Evolutionary conservation across 805 yeast genomes (phyloP), one percentile per base, ranked within the genome.

Genomic region (Candida tibetensis): DNA sequence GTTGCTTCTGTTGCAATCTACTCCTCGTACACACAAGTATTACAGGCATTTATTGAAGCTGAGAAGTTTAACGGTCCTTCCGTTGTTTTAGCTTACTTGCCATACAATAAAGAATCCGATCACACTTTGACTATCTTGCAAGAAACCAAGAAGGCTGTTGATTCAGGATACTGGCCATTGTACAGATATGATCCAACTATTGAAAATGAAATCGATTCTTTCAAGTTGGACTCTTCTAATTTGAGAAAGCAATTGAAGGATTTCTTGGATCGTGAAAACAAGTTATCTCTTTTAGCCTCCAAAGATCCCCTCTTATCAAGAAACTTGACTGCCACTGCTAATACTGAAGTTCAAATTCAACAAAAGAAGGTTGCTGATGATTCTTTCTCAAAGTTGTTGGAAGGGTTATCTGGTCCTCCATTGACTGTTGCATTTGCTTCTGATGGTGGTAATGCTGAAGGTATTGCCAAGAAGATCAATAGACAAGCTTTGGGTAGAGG

Each of bases 1-100:
- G 96, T 90, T 51, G 96, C 97, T 5, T 87, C 96, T 14, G 89
- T 89, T 38, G 97, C 97, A 17, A 82, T 90, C 29, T 91, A 91
- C 63, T 77, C 95, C 2, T 88, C 96, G 2, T 91, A 90, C 68
- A 86, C 97, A 4, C 98, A 91, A 66, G 82, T 90, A 4, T 71
- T 91, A 48, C 87, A 91, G 49, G 89, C 97, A 0, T 67, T 91
- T 33, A 71, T 85, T 39, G 98, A 91, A 64, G 97, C 97, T n/a
- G 82, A 86, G 49, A 76, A 77, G 46, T 91, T 79, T 59, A 69
- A 83, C 43, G 98, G 98, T 42, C 98, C 97, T 4, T 85, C 97
- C 1, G 74, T 91, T 39, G 86, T 91, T 26, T 74, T 91, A 49
- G 97, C 96, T 3, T 89, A 90, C 60, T 70, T 90, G 51, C 98